Evolutionary conservation across 1,284 basidiomycete genomes (phyloP).

Genomic region (Apiotrichum akiyoshidainum): DNA sequence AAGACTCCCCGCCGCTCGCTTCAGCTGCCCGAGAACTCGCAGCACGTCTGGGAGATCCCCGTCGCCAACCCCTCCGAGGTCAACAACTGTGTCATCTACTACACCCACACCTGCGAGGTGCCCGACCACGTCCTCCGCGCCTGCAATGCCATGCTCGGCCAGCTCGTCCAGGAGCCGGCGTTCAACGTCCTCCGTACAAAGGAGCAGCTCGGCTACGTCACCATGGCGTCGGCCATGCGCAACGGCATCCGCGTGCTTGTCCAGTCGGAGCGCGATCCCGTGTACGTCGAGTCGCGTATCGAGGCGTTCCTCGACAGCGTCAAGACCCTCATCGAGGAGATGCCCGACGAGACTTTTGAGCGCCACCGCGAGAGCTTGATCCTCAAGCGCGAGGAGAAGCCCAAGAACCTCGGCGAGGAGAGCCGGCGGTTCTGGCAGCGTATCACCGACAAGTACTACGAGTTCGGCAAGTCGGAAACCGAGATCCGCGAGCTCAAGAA

Average conservation of each 20-base stretch:
- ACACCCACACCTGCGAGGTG: conserved; percentile 60
- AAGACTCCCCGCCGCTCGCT: conserved; percentile 62
- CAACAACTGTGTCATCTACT: conserved; percentile 81
- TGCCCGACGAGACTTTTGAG: conserved; percentile 63
- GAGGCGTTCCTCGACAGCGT: conserved; percentile 79
- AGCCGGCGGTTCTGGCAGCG: conserved; percentile 64
- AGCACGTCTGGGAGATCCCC: conserved; percentile 65
- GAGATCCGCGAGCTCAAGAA: conserved; percentile 65
- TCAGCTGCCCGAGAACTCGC: conserved; percentile 66
- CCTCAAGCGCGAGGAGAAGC: conserved; percentile 66
- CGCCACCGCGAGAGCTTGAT: conserved; percentile 64
- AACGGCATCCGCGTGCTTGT: conserved; percentile 83
- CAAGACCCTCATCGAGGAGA: conserved; percentile 59
- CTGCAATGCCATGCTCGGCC: conserved; percentile 54
- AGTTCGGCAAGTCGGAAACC: conserved; percentile 66
- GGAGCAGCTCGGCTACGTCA: conserved; percentile 92
- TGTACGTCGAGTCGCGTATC: conserved; percentile 82
- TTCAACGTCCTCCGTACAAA: conserved; percentile 93
- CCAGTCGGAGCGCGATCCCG: conserved; percentile 81
- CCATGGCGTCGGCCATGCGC: conserved; percentile 56
- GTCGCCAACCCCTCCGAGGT: conserved; percentile 84
- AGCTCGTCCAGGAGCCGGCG: conserved; percentile 82
- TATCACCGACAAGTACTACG: conserved; percentile 70
- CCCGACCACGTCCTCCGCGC: conserved; percentile 56
- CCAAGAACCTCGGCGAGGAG: conserved; percentile 70